A percentile compares a stretch with the other conserved stretches of the same genome.
Conservation (phyloP, 164 flowering plant genomes). For the Macadamia integrifolia region DNA sequence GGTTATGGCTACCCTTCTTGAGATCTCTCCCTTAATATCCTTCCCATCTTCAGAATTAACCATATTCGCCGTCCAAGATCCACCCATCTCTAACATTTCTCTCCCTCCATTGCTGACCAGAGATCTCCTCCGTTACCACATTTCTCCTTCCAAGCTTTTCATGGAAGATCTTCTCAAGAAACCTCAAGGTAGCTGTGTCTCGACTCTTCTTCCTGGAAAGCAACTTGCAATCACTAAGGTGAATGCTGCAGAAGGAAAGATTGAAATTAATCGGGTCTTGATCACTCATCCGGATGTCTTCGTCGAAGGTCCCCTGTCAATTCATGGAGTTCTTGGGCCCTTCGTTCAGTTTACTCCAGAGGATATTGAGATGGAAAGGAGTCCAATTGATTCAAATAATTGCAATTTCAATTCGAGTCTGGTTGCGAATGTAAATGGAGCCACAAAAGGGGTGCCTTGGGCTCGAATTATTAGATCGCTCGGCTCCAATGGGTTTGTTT, state of each 20-base stretch:
- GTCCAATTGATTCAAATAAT: constrained; percentile 15
- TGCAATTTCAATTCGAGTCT: constrained; percentile 15
- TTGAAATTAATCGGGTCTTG: constrained; percentile 50
- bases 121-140: constrained; percentile 48
- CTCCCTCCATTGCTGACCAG: constrained; percentile 29
- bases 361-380: constrained; percentile 10
- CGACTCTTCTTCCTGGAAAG: constrained; percentile 30
- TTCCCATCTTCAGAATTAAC: constrained; percentile 32
- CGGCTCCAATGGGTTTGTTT: constrained; percentile 41
- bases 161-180: constrained; percentile 30
- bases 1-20: constrained; percentile 48
- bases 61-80: constrained; percentile 56
- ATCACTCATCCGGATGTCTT: constrained; percentile 53
- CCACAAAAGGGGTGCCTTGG: constrained; percentile 34
- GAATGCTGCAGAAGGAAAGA: constrained; percentile 8
- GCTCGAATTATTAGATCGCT: constrained; percentile 27
- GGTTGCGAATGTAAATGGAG: not conserved
- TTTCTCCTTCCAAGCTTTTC: constrained; percentile 32
- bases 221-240: constrained; percentile 31
- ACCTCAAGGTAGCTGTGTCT: constrained; percentile 34
- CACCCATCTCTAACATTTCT: constrained; percentile 33
- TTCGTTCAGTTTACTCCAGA: constrained; percentile 26
- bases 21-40: constrained; percentile 43
- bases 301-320: constrained; percentile 26
- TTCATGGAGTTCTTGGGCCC: constrained; percentile 58